Evolutionary conservation across 306 rosid genomes (phyloP).

Genomic region (Potentilla sterilis): DNA sequence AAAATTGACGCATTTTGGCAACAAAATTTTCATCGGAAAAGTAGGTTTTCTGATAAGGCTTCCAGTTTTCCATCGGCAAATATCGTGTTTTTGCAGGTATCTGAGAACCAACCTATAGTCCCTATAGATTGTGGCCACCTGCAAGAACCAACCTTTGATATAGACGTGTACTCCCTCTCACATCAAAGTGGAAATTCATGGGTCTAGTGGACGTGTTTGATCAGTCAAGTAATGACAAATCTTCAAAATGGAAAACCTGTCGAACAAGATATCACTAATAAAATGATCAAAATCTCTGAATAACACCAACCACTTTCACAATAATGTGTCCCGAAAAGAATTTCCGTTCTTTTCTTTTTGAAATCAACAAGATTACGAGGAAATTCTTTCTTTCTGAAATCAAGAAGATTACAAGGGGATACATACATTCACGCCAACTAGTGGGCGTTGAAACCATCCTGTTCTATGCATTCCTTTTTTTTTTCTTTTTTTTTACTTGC

Average conservation of each 20-base stretch:
- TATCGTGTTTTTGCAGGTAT: neutral
- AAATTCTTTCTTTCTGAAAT: neutral
- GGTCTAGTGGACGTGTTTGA: constrained; percentile 4
- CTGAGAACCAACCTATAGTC: neutral
- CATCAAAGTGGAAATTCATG: too few species aligned
- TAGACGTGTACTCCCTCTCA: neutral
- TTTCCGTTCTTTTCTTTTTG: neutral
- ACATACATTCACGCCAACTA: constrained; percentile 8
- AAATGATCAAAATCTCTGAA: neutral
- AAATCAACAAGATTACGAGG: constrained; percentile 15
- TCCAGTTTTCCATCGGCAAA: neutral
- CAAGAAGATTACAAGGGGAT: constrained; percentile 16
- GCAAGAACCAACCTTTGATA: neutral
- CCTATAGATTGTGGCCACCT: neutral
- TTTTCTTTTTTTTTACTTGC: neutral
- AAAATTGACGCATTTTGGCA: neutral
- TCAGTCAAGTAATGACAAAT: neutral
- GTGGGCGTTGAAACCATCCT: neutral
- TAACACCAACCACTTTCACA: constrained; percentile 15
- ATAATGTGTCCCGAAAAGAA: neutral
- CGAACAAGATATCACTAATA: neutral
- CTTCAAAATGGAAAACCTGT: neutral
- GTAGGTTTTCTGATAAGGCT: neutral
- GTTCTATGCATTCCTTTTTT: neutral
- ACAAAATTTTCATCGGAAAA: neutral